phyloP scores from a whole-genome alignment of 768 basidiomycete genomes.

The Tricholoma bakamatsutake region DNA sequence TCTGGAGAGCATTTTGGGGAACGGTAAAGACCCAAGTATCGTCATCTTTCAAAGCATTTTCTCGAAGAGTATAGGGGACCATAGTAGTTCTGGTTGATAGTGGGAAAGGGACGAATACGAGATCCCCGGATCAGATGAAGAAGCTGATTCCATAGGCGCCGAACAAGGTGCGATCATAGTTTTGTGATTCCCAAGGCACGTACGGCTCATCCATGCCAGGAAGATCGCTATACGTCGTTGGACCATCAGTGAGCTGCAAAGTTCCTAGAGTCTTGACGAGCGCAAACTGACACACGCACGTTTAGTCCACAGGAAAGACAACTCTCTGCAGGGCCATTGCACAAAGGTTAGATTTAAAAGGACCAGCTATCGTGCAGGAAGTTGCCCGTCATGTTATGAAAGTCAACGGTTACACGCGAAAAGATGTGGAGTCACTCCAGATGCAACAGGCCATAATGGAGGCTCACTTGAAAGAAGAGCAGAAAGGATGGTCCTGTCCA shows the following conservation, averaged over 20 bases:
- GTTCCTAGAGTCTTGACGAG: neutral
- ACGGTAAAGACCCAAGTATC: constrained; percentile 45
- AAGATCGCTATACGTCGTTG: constrained; percentile 40
- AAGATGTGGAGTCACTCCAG: constrained; percentile 40
- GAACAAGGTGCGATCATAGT: neutral
- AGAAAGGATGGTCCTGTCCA: constrained; percentile 14
- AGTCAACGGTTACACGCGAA: constrained; percentile 44
- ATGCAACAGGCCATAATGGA: constrained; percentile 64
- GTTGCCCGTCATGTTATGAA: constrained; percentile 57
- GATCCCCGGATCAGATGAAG: constrained; percentile 9
- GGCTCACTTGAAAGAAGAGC: constrained; percentile 46
- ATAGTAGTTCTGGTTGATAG: constrained; percentile 21
- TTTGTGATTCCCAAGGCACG: neutral
- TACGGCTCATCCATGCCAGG: neutral
- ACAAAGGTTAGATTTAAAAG: constrained; percentile 30
- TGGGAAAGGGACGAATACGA: constrained; percentile 6
- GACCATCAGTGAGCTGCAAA: constrained; percentile 39
- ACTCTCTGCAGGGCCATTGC: constrained; percentile 54
- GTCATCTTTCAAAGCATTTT: constrained; percentile 42
- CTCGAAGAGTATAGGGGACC: constrained; percentile 31
- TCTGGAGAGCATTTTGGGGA: constrained; percentile 22
- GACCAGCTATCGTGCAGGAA: constrained; percentile 46
- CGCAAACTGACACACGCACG: neutral
- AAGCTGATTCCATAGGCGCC: constrained; percentile 1
- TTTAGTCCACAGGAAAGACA: constrained; percentile 63